A percentile compares a stretch with the other conserved stretches of the same genome.
Conservation (phyloP, 2,329 filamentous ascomycete species). For the Apiospora aurea region DNA sequence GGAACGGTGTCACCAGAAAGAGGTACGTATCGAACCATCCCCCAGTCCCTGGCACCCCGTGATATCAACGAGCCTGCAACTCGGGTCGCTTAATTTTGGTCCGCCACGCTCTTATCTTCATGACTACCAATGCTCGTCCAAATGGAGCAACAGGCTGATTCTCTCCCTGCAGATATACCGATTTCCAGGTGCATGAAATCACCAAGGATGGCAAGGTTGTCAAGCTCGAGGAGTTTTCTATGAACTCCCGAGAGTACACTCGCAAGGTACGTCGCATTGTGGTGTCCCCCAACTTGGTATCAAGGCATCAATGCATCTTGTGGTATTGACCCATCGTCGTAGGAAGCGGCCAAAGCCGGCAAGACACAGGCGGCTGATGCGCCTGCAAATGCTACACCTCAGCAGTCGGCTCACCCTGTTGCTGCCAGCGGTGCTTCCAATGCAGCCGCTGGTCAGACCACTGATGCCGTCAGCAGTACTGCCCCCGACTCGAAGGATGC, state of each 20-base stretch:
- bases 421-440: not conserved
- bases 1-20: constrained; percentile 53
- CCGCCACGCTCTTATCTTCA: constrained; percentile 12
- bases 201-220: constrained; percentile 76
- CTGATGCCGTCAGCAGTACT: not conserved
- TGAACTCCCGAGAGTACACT: constrained; percentile 36
- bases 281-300: not conserved
- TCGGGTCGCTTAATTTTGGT: not conserved
- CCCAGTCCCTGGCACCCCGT: constrained; percentile 10
- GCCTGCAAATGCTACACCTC: not conserved
- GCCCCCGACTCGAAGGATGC: constrained; percentile 4
- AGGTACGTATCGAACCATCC: constrained; percentile 43
- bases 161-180: constrained; percentile 71
- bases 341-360: constrained; percentile 8
- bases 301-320: not conserved
- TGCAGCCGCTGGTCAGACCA: constrained; percentile 21
- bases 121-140: not conserved
- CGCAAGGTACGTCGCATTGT: constrained; percentile 22
- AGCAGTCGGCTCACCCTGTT: not conserved
- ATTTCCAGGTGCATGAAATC: constrained; percentile 94
- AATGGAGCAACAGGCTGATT: not conserved
- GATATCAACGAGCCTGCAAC: not conserved
- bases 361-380: not conserved
- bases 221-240: constrained; percentile 66
- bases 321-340: not conserved